Conservation (phyloP, 371 early-diverging fungal species). For the Mucor circinelloides region DNA sequence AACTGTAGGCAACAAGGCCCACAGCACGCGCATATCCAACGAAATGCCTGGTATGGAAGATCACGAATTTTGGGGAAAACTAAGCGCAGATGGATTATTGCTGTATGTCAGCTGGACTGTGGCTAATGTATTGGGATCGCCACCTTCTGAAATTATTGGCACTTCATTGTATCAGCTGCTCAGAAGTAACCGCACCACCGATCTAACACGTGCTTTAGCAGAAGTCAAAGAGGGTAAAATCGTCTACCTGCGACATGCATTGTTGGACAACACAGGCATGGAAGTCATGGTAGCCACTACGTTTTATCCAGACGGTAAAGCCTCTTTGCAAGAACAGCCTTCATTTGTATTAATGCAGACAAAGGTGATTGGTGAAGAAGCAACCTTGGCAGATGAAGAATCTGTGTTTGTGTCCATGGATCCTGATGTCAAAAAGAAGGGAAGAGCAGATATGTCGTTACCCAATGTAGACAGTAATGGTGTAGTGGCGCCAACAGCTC, state of each 20-base stretch:
- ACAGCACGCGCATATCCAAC: background rate
- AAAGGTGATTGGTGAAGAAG: conserved; percentile 24
- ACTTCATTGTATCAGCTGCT: conserved; percentile 58
- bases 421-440: conserved; percentile 32
- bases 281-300: conserved; percentile 49
- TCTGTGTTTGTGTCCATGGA: conserved; percentile 32
- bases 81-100: conserved; percentile 61
- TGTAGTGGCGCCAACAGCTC: background rate
- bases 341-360: conserved; percentile 51
- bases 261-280: conserved; percentile 43
- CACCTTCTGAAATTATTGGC: conserved; percentile 52
- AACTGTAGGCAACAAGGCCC: conserved; percentile 21
- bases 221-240: conserved; percentile 52
- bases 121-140: conserved; percentile 45
- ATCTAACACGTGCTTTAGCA: conserved; percentile 49
- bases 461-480: conserved; percentile 6
- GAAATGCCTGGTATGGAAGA: conserved; percentile 32
- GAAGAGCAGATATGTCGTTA: conserved; percentile 20
- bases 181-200: conserved; percentile 54
- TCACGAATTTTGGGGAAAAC: conserved; percentile 65
- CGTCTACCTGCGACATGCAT: conserved; percentile 41
- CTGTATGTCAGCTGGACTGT: conserved; percentile 53
- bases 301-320: conserved; percentile 51
- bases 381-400: conserved; percentile 13
- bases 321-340: conserved; percentile 20